Conservation (phyloP, 768 basidiomycete species). For the Tulasnella sp. region DNA sequence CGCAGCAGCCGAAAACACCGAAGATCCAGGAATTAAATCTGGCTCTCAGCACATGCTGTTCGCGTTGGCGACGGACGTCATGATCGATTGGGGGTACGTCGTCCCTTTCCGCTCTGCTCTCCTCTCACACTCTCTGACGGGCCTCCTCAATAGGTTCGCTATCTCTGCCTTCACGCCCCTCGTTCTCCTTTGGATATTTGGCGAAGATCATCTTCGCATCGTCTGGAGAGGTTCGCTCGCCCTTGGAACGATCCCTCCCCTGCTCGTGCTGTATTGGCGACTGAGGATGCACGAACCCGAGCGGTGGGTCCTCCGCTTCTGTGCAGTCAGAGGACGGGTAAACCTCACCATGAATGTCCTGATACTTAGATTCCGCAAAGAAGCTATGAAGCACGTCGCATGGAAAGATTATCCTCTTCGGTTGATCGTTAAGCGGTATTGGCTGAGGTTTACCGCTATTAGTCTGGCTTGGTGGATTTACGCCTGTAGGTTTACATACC, state of each 20-base stretch:
- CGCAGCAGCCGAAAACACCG: slow-evolving; percentile 82
- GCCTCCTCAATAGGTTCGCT: slow-evolving; percentile 43
- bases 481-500: slow-evolving; percentile 21
- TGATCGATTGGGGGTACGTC: slow-evolving; percentile 50
- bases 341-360: too few relatives aligned
- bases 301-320: slow-evolving; percentile 26
- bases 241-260: slow-evolving; percentile 72
- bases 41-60: slow-evolving; percentile 81
- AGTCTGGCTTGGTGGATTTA: slow-evolving; percentile 57
- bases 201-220: slow-evolving; percentile 67
- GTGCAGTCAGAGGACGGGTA: too few relatives aligned
- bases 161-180: slow-evolving; percentile 73
- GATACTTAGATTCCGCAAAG: slow-evolving; percentile 44
- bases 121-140: too few relatives aligned
- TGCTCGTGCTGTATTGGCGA: slow-evolving; percentile 80
- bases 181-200: slow-evolving; percentile 84
- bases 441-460: slow-evolving; percentile 61
- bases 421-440: slow-evolving; percentile 73
- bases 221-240: slow-evolving; percentile 81
- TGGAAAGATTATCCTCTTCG: slow-evolving; percentile 54
- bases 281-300: slow-evolving; percentile 73
- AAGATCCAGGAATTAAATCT: slow-evolving; percentile 69
- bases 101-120: too few relatives aligned
- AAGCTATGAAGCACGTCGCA: slow-evolving; percentile 62
- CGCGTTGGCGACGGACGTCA: slow-evolving; percentile 75